Evolutionary conservation across 306 rosid genomes (phyloP).

Genomic region (Rubus idaeus): DNA sequence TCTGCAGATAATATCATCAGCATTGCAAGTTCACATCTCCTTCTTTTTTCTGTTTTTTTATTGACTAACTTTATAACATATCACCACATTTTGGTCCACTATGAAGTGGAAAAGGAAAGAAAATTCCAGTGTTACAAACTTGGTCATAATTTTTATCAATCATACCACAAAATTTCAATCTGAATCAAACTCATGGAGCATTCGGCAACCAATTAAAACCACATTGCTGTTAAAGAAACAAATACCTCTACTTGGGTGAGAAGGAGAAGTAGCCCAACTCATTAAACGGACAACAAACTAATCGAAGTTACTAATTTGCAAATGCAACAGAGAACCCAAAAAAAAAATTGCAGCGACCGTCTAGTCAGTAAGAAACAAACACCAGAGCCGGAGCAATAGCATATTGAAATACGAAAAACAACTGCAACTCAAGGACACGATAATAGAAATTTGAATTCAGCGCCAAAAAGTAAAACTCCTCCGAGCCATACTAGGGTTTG

Average conservation of each 20-base stretch:
- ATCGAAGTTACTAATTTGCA: neutral
- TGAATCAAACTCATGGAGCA: neutral
- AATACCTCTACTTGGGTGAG: neutral
- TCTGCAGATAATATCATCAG: neutral
- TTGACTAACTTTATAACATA: neutral
- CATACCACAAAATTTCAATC: neutral
- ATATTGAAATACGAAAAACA: too few relatives aligned
- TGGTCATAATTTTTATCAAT: neutral
- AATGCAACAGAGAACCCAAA: neutral
- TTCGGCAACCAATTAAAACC: neutral
- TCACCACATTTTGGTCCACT: neutral
- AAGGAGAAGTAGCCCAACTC: slow-evolving; percentile 3
- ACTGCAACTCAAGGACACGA: too few relatives aligned
- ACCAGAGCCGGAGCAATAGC: too few relatives aligned
- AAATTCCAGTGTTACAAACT: neutral
- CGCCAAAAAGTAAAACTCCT: too few relatives aligned
- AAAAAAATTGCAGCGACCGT: too few relatives aligned
- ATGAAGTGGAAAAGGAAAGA: neutral
- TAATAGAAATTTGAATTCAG: too few relatives aligned
- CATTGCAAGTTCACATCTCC: neutral
- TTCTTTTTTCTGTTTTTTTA: neutral
- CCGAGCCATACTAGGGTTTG: too few relatives aligned
- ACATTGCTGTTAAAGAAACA: neutral
- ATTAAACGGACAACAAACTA: neutral
- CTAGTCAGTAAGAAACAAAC: too few relatives aligned